Percentiles rank a stretch among this genome's conserved stretches.
Conservation (phyloP, 2,329 filamentous ascomycete species). For the Exophiala sideris region DNA sequence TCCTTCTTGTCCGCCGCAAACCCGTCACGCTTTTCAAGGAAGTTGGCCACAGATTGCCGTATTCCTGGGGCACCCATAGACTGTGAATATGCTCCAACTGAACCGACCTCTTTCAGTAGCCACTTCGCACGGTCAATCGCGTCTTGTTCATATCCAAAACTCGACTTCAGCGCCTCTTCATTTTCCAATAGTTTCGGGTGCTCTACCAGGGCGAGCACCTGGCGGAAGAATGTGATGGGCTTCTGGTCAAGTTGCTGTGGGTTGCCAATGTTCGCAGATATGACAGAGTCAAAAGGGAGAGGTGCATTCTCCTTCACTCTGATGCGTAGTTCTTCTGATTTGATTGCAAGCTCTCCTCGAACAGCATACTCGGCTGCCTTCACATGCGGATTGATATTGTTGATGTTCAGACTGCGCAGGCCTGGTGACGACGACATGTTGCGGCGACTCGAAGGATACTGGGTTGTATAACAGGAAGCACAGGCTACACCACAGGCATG, state of each 20-base stretch:
- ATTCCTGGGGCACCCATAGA: slow-evolving; percentile 85
- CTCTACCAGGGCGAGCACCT: slow-evolving; percentile 89
- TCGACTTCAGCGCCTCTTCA: slow-evolving; percentile 69
- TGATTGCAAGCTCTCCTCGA: slow-evolving; percentile 89
- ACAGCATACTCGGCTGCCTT: slow-evolving; percentile 91
- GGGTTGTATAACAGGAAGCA: neutral
- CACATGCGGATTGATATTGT: slow-evolving; percentile 91
- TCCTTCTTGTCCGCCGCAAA: slow-evolving; percentile 75
- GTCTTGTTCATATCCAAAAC: slow-evolving; percentile 84
- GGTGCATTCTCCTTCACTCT: slow-evolving; percentile 55
- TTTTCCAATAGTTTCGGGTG: slow-evolving; percentile 82
- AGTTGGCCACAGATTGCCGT: slow-evolving; percentile 83
- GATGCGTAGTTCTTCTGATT: slow-evolving; percentile 85
- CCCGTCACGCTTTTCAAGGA: slow-evolving; percentile 89
- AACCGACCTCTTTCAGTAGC: slow-evolving; percentile 78
- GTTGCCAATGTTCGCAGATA: slow-evolving; percentile 98
- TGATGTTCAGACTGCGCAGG: slow-evolving; percentile 61
- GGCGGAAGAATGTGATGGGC: slow-evolving; percentile 97
- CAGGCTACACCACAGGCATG: slow-evolving; percentile 8
- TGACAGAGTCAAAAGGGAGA: slow-evolving; percentile 84
- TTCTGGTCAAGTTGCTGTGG: slow-evolving; percentile 98
- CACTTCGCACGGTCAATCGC: slow-evolving; percentile 78
- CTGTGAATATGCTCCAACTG: slow-evolving; percentile 93
- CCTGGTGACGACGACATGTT: slow-evolving; percentile 45
- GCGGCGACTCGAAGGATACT: slow-evolving; percentile 32